Evolutionary conservation across 2,329 filamentous ascomycete genomes (phyloP), one percentile per base, ranked within the genome.

Genomic region (Aureobasidium melanogenum): DNA sequence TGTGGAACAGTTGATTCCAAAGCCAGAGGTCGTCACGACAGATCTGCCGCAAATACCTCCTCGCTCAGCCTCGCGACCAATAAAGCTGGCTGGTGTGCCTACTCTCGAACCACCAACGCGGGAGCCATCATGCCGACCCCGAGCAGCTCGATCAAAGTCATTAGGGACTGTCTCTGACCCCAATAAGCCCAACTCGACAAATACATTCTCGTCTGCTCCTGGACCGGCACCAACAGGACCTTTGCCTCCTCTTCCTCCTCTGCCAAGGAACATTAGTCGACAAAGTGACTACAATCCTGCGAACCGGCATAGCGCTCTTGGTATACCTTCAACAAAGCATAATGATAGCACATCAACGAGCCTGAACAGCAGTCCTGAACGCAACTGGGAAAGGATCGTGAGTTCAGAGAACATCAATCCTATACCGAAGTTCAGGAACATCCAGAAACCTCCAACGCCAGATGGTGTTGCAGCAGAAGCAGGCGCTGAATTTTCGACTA

Each of bases 161-260:
- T 63, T 69, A 15, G 67, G 70, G 6, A 65, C 66, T 8, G 46
- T 70, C 17, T 56, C 52, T n/a, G 63, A 60, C 15, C 59, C 63
- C 4, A 47, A 64, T 64, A 9, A 66, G 64, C 50, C 54, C n/a
- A 61, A 62, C 14, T 62, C 64, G n/a, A 54, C 68, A 5, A 64
- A 66, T 28, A 57, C 57, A 6, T 44, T 61, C 47, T 44, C 34
- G 24, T 43, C 52, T 43, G 22, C 39, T 30, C 60, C 68, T 9
- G 75, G 74, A n/a, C 68, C 69, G 44, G 74, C 73, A 8, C 77
- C 77, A 12, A 72, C 73, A 30, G 69, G 71, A 15, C 75, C 75
- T 10, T 68, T 79, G 0, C 77, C 77, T 17, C 75, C 76, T 17
- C 64, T 79, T 9, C 77, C 77, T 22, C 66, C 73, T 10, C 70